A percentile compares a stretch with the other conserved stretches of the same genome.
Conservation (phyloP, 108 stramenopile species). For the Cyclotella baltica region DNA sequence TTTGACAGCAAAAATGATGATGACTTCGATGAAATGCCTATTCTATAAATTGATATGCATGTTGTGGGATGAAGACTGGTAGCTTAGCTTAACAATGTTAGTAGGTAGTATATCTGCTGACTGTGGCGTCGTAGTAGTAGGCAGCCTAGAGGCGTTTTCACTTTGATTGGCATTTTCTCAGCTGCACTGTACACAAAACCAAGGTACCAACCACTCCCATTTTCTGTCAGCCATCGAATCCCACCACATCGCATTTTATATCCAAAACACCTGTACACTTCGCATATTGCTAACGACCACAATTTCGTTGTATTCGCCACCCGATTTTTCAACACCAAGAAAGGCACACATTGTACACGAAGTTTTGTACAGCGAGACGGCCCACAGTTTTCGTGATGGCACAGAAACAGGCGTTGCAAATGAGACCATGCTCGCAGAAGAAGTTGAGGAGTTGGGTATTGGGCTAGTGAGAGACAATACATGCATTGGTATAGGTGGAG, state of each 20-base stretch:
- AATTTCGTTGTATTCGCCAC: conserved; percentile 47
- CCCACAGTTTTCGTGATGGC: conserved; percentile 59
- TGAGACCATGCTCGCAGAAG: conserved; percentile 74
- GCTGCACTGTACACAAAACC: conserved; percentile 61
- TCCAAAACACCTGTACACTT: conserved; percentile 64
- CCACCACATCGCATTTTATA: conserved; percentile 16
- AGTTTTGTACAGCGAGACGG: conserved; percentile 60
- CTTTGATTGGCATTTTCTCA: conserved; percentile 29
- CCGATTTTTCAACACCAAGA: conserved; percentile 29
- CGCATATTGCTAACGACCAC: conserved; percentile 54
- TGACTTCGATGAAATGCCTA: background rate
- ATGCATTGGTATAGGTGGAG: too few relatives aligned
- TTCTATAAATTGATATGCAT: background rate
- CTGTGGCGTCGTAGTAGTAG: background rate
- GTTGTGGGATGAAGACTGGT: too few relatives aligned
- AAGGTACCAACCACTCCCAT: conserved; percentile 15
- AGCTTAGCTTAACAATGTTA: too few relatives aligned
- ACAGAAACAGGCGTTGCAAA: conserved; percentile 67
- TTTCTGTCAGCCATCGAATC: conserved; percentile 43
- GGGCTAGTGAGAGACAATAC: too few relatives aligned
- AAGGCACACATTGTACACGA: conserved; percentile 62
- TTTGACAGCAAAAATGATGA: background rate
- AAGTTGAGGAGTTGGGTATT: too few relatives aligned
- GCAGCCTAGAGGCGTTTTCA: background rate
- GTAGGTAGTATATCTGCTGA: too few relatives aligned